Base-by-base conservation (phyloP, 768 basidiomycete species). In the Melanogaster broomeanus region DNA sequence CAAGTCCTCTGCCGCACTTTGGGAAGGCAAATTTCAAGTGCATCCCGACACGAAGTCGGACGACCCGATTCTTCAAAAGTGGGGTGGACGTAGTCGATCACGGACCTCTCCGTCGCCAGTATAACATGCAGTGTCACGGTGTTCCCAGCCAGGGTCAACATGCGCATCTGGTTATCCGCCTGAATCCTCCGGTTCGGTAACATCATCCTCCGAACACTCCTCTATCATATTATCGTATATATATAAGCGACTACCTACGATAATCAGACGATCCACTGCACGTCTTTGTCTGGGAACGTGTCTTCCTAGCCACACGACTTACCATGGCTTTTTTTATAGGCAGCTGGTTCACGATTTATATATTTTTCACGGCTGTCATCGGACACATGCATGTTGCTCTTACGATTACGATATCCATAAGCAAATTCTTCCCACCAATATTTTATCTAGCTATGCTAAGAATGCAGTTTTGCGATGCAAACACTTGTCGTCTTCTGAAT, bases 41-140 rank as follows among this genome's bases (percentile, higher is more conserved):
- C 94, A 97, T 63, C 93, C 93, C 0, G 90, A 90, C 33, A 95
- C 93, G n/a, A n/a, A 80, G 40, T 73, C 69, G 28, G 82, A 89
- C 52, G 91, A 95, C 60, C 75, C 74, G 3, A 68, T 72, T 24
- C 72, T 69, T 55, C 55, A 53, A 39, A 66, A 57, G 58, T n/a
- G n/a, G 73, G 61, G 70, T 33, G 55, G 49, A 3, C 54, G 53
- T 27, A 22, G 54, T 41, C 60, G 56, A n/a, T 3, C 22, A 15
- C 54, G 48, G 19, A 31, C 57, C 16, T 59, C 60, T 13, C 38
- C 59, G 22, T 35, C 64, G 2, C 56, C 60, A 21, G 57, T 56
- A 37, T 65, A 46, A 67, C 27, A 18, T 43, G 45, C 41, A 24
- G 38, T 37, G 35, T 11, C n/a, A n/a, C n/a, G 18, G n/a, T 37